phyloP scores from a whole-genome alignment of 2,329 filamentous ascomycete species.

The Cadophora sp. region DNA sequence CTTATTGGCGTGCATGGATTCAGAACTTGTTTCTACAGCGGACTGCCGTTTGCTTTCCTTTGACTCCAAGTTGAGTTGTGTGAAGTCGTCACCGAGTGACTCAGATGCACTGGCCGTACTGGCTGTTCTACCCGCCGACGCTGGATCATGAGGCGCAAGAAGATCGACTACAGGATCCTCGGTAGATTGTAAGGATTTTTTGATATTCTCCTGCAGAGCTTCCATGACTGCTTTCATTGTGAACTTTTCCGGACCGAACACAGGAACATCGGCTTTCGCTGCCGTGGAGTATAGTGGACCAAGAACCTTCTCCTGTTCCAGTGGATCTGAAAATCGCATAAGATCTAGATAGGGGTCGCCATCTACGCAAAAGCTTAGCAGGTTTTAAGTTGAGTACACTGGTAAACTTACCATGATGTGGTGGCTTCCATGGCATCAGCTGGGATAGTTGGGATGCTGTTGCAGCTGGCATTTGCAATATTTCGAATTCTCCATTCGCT shows the following conservation, averaged over 20 bases:
- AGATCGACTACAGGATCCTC: conserved; percentile 36
- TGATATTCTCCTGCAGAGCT: conserved; percentile 41
- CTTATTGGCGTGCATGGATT: background rate
- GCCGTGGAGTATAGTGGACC: conserved; percentile 61
- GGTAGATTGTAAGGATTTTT: conserved; percentile 32
- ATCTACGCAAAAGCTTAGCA: conserved; percentile 49
- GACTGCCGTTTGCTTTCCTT: conserved; percentile 13
- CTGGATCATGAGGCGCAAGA: conserved; percentile 23
- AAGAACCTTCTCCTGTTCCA: conserved; percentile 58
- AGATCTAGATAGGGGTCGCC: conserved; percentile 59
- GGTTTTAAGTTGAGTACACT: background rate
- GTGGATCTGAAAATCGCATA: conserved; percentile 62
- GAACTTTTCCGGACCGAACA: conserved; percentile 63
- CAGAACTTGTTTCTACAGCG: background rate
- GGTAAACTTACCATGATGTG: conserved; percentile 52
- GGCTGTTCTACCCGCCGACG: background rate
- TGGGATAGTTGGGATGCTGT: conserved; percentile 65
- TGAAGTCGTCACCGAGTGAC: conserved; percentile 25
- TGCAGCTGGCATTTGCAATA: conserved; percentile 65
- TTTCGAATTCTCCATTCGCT: conserved; percentile 66
- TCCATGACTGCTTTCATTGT: conserved; percentile 39
- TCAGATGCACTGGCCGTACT: background rate
- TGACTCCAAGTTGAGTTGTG: conserved; percentile 24
- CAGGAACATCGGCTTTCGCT: conserved; percentile 58
- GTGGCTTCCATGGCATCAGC: conserved; percentile 65